These are phyloP conservation scores for Picochlorum sp. DNA, from an alignment of 139 green algal genomes.

Conservation along the genomic window DNA sequence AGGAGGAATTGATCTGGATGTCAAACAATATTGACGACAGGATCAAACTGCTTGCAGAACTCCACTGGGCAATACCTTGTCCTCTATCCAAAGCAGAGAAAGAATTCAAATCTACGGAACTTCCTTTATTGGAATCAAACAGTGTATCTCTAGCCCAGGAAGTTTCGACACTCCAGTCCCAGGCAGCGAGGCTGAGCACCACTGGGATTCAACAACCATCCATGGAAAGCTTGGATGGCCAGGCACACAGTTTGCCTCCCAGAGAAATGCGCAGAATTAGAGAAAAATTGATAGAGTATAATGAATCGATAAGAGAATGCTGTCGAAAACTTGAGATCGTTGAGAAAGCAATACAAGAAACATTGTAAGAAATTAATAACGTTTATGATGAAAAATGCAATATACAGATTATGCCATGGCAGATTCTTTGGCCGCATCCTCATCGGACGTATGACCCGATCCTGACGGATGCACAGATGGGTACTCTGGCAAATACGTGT, in stretches of 20 bases:
- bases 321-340: not conserved
- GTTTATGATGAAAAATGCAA: no score
- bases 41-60: conserved; percentile 34
- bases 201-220: not conserved
- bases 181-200: not conserved
- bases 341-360: no score
- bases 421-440: not conserved
- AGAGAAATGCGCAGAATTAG: conserved; percentile 24
- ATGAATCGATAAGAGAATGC: not conserved
- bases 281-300: conserved; percentile 15
- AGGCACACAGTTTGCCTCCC: not conserved
- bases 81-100: conserved; percentile 35
- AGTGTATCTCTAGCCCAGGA: not conserved
- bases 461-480: not conserved
- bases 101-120: conserved; percentile 8
- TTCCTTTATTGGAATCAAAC: conserved; percentile 20
- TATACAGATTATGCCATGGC: not conserved
- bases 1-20: no score
- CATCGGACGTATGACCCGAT: not conserved
- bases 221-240: no score
- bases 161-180: not conserved
- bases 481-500: not conserved
- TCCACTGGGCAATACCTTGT: conserved; percentile 48
- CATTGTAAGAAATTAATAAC: no score
- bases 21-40: conserved; percentile 10